These are phyloP conservation scores for Hebeloma cylindrosporum DNA, from an alignment of 768 basidiomycete genomes.

Conservation along the genomic window DNA sequence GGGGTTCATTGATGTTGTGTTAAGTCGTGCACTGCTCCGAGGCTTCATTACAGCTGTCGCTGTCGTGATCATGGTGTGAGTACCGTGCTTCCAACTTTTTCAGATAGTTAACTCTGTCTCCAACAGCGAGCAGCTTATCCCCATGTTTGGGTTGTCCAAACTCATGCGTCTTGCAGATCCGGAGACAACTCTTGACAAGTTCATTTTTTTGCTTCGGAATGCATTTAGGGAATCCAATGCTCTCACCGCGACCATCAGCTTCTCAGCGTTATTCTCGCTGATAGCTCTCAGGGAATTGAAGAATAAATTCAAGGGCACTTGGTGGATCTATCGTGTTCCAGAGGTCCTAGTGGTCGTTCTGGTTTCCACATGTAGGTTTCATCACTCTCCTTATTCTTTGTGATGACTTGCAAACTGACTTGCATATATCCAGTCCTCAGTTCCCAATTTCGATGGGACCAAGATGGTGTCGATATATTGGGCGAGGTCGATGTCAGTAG, in stretches of 20 bases:
- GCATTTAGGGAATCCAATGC: constrained; percentile 55
- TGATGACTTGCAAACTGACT: not conserved
- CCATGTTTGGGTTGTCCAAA: constrained; percentile 79
- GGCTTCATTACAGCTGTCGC: constrained; percentile 88
- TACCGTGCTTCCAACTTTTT: constrained; percentile 8
- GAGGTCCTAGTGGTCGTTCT: constrained; percentile 91
- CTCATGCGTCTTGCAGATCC: constrained; percentile 58
- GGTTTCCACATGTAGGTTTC: constrained; percentile 68
- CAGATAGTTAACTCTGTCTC: constrained; percentile 4
- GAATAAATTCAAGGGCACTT: constrained; percentile 54
- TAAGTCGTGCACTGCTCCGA: constrained; percentile 83
- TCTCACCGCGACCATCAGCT: constrained; percentile 73
- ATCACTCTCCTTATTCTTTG: not conserved
- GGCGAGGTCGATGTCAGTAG: constrained; percentile 71
- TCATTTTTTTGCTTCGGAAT: constrained; percentile 69
- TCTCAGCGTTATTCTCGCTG: constrained; percentile 65
- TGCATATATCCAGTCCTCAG: constrained; percentile 56
- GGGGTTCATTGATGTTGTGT: constrained; percentile 91
- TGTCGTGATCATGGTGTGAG: constrained; percentile 81
- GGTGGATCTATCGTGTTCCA: constrained; percentile 79
- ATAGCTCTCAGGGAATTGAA: constrained; percentile 62
- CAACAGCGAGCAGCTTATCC: constrained; percentile 76
- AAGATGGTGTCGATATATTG: constrained; percentile 78
- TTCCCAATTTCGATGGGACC: constrained; percentile 69
- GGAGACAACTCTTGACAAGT: constrained; percentile 72